A percentile compares a stretch with the other conserved stretches of the same genome.
These are phyloP conservation scores for Actinomortierella wolfii DNA, from an alignment of 371 early-diverging fungal genomes.

Conservation along the genomic window DNA sequence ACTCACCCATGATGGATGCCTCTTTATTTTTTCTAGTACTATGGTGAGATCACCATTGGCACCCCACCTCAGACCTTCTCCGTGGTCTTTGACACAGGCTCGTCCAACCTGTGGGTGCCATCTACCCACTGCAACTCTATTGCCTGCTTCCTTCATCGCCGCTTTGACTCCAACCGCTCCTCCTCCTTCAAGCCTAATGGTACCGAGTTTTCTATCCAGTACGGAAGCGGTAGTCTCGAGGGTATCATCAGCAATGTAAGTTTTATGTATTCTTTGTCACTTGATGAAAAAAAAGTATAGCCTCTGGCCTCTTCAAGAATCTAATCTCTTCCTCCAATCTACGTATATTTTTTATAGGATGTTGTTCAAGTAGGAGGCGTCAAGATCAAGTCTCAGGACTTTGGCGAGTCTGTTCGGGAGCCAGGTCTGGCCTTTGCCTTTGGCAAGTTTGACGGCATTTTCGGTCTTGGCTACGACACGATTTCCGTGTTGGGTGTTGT, in stretches of 20 bases:
- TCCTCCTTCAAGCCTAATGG: constrained; percentile 81
- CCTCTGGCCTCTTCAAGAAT: no score
- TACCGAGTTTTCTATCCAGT: constrained; percentile 88
- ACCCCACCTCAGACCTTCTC: constrained; percentile 89
- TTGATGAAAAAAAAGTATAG: no score
- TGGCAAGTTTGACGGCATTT: constrained; percentile 93
- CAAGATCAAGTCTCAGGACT: constrained; percentile 66
- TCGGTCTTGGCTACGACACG: constrained; percentile 89
- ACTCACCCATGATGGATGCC: no score
- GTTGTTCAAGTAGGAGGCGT: constrained; percentile 75
- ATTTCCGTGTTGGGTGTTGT: constrained; percentile 86
- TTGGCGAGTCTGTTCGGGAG: constrained; percentile 92
- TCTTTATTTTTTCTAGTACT: constrained; percentile 61
- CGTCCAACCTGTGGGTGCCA: constrained; percentile 96
- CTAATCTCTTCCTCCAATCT: constrained; percentile 1
- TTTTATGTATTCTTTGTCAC: no score
- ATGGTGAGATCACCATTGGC: constrained; percentile 84
- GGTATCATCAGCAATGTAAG: constrained; percentile 81
- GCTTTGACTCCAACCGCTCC: constrained; percentile 79
- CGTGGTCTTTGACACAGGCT: constrained; percentile 95
- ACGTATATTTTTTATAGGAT: constrained; percentile 53
- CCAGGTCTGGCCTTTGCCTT: constrained; percentile 88
- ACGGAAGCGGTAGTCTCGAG: constrained; percentile 91
- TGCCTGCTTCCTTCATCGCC: constrained; percentile 91
- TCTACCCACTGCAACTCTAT: constrained; percentile 92